These are phyloP conservation scores for Starmerella roubikii DNA, from an alignment of 805 yeast genomes.

Conservation along the genomic window DNA sequence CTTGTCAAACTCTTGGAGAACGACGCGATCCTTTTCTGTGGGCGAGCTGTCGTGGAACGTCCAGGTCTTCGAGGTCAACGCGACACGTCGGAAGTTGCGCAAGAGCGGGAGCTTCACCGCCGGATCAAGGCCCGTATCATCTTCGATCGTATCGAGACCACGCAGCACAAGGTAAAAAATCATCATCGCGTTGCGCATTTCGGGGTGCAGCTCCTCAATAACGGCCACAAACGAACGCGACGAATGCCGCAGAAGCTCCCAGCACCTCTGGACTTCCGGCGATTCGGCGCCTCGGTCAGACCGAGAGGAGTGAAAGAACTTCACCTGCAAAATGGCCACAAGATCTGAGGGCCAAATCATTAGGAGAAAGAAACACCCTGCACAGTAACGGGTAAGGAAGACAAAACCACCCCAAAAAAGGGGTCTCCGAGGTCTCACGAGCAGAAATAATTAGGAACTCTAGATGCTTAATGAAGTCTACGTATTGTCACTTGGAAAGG, in stretches of 20 bases:
- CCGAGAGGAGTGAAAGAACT: slow-evolving; percentile 9
- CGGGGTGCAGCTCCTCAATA: slow-evolving; percentile 81
- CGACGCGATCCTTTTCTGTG: slow-evolving; percentile 68
- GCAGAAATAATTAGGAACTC: too few species aligned
- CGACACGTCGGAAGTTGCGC: slow-evolving; percentile 44
- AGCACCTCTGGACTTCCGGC: slow-evolving; percentile 45
- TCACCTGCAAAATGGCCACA: slow-evolving; percentile 12
- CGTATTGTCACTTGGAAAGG: too few species aligned
- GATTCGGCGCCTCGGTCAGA: slow-evolving; percentile 7
- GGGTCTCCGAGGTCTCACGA: too few species aligned
- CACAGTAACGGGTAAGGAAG: too few species aligned
- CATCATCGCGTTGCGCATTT: slow-evolving; percentile 63
- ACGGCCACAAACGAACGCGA: slow-evolving; percentile 94
- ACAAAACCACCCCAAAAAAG: too few species aligned
- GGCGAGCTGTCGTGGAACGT: slow-evolving; percentile 58
- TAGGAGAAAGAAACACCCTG: not conserved
- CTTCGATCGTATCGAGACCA: slow-evolving; percentile 91
- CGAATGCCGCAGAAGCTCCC: slow-evolving; percentile 48
- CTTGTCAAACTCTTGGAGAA: slow-evolving; percentile 62
- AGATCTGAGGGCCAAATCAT: slow-evolving; percentile 14
- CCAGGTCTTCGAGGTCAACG: slow-evolving; percentile 59
- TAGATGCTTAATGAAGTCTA: too few species aligned
- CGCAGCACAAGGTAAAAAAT: slow-evolving; percentile 74
- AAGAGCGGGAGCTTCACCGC: slow-evolving; percentile 60
- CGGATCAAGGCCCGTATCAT: slow-evolving; percentile 77